Evolutionary conservation across 345 rosid species (phyloP).

Genomic region (Bruguiera sexangula): DNA sequence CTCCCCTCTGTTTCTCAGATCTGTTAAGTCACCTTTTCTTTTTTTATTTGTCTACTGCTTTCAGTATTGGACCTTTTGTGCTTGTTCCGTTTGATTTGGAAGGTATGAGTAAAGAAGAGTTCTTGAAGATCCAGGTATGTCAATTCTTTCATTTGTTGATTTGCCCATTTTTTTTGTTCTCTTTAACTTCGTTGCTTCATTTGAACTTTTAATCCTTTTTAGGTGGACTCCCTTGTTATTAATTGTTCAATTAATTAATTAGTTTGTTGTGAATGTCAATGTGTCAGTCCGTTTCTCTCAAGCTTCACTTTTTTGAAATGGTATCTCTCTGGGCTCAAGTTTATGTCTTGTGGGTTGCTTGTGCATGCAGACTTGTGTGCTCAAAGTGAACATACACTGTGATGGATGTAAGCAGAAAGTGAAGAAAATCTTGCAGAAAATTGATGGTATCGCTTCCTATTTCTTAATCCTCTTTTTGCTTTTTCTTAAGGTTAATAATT

Average conservation of each 20-base stretch:
- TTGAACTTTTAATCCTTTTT: slow-evolving; percentile 7
- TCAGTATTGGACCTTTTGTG: slow-evolving; percentile 15
- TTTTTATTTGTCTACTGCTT: neutral
- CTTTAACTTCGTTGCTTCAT: slow-evolving; percentile 16
- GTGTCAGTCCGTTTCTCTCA: neutral
- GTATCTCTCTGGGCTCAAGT: neutral
- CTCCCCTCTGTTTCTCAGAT: slow-evolving; percentile 43
- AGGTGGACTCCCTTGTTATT: neutral
- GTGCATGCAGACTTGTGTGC: slow-evolving; percentile 84
- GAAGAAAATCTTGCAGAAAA: slow-evolving; percentile 88
- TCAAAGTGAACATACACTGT: slow-evolving; percentile 93
- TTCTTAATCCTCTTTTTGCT: neutral
- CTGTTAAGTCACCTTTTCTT: slow-evolving; percentile 20
- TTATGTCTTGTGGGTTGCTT: slow-evolving; percentile 18
- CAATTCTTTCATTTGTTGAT: neutral
- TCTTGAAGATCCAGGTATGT: slow-evolving; percentile 88
- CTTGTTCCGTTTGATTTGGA: slow-evolving; percentile 22
- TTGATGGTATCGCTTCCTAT: slow-evolving; percentile 53
- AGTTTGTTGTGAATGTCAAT: neutral
- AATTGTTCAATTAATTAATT: too few relatives aligned
- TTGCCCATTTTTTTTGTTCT: neutral
- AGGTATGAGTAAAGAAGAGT: slow-evolving; percentile 92
- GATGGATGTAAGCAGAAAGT: slow-evolving; percentile 93
- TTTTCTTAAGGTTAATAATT: neutral
- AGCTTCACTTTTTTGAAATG: neutral